Evolutionary conservation across 2,329 filamentous ascomycete species (phyloP).

Genomic region (Arthroderma uncinatum): DNA sequence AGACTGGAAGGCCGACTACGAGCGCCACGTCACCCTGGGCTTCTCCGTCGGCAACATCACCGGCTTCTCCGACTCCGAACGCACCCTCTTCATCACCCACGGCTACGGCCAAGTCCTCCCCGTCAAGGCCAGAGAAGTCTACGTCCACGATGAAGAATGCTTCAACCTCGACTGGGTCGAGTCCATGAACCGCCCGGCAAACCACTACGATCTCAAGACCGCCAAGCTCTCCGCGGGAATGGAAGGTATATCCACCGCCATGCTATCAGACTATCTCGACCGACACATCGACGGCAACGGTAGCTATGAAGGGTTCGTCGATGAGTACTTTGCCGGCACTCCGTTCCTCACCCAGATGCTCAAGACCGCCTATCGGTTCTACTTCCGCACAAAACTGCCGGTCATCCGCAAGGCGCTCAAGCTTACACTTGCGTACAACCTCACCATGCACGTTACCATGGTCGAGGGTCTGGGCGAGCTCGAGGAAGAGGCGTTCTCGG

Average conservation of each 20-base stretch:
- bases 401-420: conserved; percentile 93
- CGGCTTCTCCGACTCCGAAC: conserved; percentile 55
- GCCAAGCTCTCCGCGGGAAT: conserved; percentile 80
- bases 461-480: conserved; percentile 70
- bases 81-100: conserved; percentile 82
- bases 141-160: conserved; percentile 80
- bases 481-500: conserved; percentile 58
- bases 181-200: conserved; percentile 61
- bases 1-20: conserved; percentile 96
- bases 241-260: conserved; percentile 69
- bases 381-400: conserved; percentile 73
- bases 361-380: conserved; percentile 91
- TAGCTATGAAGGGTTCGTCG: conserved; percentile 84
- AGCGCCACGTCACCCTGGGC: conserved; percentile 73
- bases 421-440: conserved; percentile 87
- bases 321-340: conserved; percentile 92
- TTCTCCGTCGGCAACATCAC: conserved; percentile 94
- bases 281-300: conserved; percentile 85
- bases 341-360: conserved; percentile 91
- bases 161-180: conserved; percentile 93
- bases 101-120: conserved; percentile 89
- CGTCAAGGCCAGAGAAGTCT: conserved; percentile 88
- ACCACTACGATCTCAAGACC: conserved; percentile 75
- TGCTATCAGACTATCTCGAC: conserved; percentile 85
- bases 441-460: conserved; percentile 89